Conservation (phyloP, 441 rosid genomes). For the Dalechampia spathulata region DNA sequence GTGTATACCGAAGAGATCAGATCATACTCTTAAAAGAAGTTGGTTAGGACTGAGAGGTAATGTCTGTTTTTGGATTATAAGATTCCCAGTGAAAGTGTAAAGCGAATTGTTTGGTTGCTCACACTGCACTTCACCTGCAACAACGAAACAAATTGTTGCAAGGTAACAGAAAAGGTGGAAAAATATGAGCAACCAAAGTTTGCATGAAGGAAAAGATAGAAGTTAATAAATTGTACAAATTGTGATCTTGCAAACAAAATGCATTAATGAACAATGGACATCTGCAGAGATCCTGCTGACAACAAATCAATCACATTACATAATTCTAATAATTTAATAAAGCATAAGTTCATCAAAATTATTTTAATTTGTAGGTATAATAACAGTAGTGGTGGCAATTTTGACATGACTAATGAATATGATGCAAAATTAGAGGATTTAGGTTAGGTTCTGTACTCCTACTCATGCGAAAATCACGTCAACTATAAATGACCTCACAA, state of each 20-base stretch:
- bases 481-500: no score
- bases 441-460: no score
- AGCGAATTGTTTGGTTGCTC: slow-evolving; percentile 98
- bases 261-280: neutral
- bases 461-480: no score
- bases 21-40: slow-evolving; percentile 81
- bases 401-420: no score
- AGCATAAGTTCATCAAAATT: neutral
- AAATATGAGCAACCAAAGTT: neutral
- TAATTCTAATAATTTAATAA: neutral
- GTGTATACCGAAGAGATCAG: slow-evolving; percentile 4
- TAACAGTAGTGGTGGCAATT: no score
- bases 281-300: no score
- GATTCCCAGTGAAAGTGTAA: slow-evolving; percentile 98
- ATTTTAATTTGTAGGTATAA: no score
- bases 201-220: neutral
- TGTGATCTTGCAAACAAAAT: neutral
- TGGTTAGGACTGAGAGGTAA: slow-evolving; percentile 95
- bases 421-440: no score
- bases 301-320: neutral
- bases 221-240: slow-evolving; percentile 5
- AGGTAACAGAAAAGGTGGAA: slow-evolving; percentile 4
- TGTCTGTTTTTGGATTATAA: slow-evolving; percentile 75
- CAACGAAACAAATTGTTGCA: slow-evolving; percentile 20
- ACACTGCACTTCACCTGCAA: slow-evolving; percentile 94